Percentiles rank a stretch among this genome's conserved stretches.
Conservation (phyloP, 768 basidiomycete genomes). For the Porphyrellus cyaneotinctus region DNA sequence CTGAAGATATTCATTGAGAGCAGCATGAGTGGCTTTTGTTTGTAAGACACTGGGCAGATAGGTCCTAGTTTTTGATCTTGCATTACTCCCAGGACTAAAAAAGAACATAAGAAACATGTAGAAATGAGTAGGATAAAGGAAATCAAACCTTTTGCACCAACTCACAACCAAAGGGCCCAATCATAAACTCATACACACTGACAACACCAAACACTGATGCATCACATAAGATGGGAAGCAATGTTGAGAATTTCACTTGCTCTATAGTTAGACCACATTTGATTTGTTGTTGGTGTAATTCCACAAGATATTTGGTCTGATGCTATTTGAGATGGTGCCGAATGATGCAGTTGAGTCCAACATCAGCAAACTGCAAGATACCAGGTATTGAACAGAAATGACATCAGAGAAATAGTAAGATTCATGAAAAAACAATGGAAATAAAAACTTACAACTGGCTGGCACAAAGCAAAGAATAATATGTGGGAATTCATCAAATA, state of each 20-base stretch:
- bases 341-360: neutral
- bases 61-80: constrained; percentile 12
- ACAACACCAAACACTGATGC: constrained; percentile 19
- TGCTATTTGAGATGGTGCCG: neutral
- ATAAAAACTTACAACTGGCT: neutral
- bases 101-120: no score
- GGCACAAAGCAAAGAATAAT: neutral
- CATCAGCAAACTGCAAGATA: neutral
- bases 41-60: constrained; percentile 17
- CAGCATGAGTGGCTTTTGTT: constrained; percentile 9
- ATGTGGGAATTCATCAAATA: neutral
- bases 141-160: constrained; percentile 15
- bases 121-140: neutral
- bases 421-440: no score
- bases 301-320: neutral
- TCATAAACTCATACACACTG: constrained; percentile 15
- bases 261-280: constrained; percentile 11
- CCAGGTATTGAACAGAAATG: neutral
- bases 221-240: constrained; percentile 17
- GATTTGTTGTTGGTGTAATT: neutral
- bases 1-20: constrained; percentile 14
- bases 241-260: constrained; percentile 16
- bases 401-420: neutral
- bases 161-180: constrained; percentile 7
- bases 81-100: constrained; percentile 17